Base-by-base conservation (phyloP, 768 basidiomycete species). In the Mycena galopus region DNA sequence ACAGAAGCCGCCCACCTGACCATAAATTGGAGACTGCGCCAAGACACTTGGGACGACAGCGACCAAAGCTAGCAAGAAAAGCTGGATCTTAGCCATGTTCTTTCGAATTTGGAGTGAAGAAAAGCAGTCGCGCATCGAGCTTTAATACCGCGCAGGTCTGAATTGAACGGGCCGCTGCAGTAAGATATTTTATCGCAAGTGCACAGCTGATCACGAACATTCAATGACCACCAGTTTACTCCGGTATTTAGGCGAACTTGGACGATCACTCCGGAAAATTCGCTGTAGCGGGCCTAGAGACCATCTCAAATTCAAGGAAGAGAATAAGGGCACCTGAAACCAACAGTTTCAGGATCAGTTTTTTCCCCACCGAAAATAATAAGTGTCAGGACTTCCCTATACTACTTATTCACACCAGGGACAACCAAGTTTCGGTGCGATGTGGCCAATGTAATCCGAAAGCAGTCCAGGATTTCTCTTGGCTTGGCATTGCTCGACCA, bases 1-100 rank as follows among this genome's bases (percentile, higher is more conserved):
- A 44, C 9, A 30, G 16, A 66, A 23, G 16, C 37, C n/a, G 32
- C 66, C 29, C 10, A 67, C 66, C 66, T 67, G 66, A 21, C 66
- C 66, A 37, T 29, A 59, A 37, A 59, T 60, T 19, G 66, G 66
- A 61, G 67, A 61, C 35, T 68, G 67, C 35, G 67, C 67, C 58
- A 61, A 68, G 59, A 55, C 35, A 35, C 35, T 25, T 21, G 59
- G 44, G 67, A 60, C 35, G 67, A 61, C 51, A 42, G 47, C 35
- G 50, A 68, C 58, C 67, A 61, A 61, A 30, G 59, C 59, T 29
- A 68, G 58, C 33, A 68, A 61, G 51, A 61, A 60, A 39, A 55
- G 58, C 35, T 61, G 59, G 21, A 37, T 61, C 29, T 39, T 61
- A 23, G 37, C 10, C 67, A 68, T 68, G n/a, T 67, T 37, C 11